These are phyloP conservation scores for Castanopsis chinensis DNA, from an alignment of 306 rosid genomes.

Conservation along the genomic window DNA sequence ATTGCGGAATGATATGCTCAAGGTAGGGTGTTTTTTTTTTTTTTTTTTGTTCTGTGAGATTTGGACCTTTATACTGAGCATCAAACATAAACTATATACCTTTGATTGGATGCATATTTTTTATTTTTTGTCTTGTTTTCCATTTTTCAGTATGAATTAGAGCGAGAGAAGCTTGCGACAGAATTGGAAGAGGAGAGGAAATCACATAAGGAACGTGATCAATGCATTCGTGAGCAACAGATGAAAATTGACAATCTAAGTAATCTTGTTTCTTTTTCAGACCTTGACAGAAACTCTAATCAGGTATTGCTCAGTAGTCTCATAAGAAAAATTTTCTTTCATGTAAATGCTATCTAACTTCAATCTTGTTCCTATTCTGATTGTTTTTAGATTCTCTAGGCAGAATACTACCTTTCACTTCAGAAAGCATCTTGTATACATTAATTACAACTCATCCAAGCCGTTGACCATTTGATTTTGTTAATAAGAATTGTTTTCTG, in stretches of 20 bases:
- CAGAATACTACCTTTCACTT: background rate
- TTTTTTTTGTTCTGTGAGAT: constrained; percentile 1
- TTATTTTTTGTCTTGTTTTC: constrained; percentile 20
- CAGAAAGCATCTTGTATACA: background rate
- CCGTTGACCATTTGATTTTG: background rate
- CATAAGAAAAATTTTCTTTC: background rate
- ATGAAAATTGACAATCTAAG: constrained; percentile 57
- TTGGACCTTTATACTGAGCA: constrained; percentile 10
- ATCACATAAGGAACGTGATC: constrained; percentile 53
- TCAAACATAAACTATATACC: constrained; percentile 9
- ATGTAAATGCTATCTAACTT: background rate
- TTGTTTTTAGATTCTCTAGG: background rate
- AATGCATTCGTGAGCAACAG: constrained; percentile 59
- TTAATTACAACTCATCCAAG: background rate
- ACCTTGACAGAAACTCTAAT: constrained; percentile 40
- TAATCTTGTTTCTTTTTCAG: constrained; percentile 45
- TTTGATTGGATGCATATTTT: constrained; percentile 8
- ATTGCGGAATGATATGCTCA: constrained; percentile 84
- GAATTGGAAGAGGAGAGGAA: constrained; percentile 86
- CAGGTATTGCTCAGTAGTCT: constrained; percentile 47
- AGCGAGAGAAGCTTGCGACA: constrained; percentile 83
- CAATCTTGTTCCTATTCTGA: background rate
- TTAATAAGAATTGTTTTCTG: background rate
- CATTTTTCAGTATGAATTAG: constrained; percentile 69
- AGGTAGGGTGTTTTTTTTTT: constrained; percentile 45